Percentiles rank a stretch among this genome's conserved stretches.
phyloP scores from a whole-genome alignment of 116 monocot species.

The Cymodocea nodosa region DNA sequence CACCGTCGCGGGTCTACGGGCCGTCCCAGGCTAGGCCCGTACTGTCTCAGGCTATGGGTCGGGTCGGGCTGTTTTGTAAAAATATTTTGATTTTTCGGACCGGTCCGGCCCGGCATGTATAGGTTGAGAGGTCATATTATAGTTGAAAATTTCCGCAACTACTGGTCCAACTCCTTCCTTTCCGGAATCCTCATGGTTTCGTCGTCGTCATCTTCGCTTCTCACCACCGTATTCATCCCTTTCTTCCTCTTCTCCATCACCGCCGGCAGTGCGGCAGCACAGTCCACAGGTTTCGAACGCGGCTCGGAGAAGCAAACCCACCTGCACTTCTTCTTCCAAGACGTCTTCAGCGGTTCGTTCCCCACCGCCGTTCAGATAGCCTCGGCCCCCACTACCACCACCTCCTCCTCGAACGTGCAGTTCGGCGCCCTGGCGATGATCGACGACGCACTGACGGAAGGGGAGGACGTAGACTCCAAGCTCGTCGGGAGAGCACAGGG shows the following conservation, averaged over 20 bases:
- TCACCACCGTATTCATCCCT: background rate
- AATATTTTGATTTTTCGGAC: no score
- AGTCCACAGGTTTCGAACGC: background rate
- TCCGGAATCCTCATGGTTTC: background rate
- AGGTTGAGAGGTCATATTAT: no score
- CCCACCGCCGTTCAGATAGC: constrained; percentile 6
- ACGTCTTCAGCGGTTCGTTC: constrained; percentile 8
- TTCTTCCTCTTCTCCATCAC: background rate
- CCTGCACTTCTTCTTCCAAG: constrained; percentile 19
- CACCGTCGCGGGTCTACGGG: no score
- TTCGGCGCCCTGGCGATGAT: constrained; percentile 12
- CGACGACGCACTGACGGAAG: constrained; percentile 15
- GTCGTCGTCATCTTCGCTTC: background rate
- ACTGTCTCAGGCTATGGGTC: no score
- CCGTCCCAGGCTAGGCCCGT: no score
- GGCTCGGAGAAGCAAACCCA: constrained; percentile 13
- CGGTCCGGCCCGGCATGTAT: no score
- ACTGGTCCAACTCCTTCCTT: no score
- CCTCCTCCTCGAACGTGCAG: background rate
- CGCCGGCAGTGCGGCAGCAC: background rate
- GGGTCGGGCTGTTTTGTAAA: no score
- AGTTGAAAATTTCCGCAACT: no score
- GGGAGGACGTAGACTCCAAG: background rate
- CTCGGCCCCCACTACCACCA: background rate
- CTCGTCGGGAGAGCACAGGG: constrained; percentile 50